Percentiles rank a stretch among this genome's conserved stretches.
phyloP scores from a whole-genome alignment of 257 asterid genomes.

The Solanum verrucosum region DNA sequence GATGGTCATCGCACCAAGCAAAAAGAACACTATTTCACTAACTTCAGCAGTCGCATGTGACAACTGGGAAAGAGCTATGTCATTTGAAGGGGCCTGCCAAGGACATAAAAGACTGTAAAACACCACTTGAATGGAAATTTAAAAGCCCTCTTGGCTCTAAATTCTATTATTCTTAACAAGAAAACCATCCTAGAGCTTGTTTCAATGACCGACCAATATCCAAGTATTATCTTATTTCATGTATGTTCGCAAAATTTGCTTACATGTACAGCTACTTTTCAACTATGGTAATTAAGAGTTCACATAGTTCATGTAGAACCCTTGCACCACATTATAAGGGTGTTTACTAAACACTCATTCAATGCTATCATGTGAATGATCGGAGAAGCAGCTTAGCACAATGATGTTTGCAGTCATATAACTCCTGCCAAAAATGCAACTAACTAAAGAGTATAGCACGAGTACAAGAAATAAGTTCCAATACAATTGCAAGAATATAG shows the following conservation, averaged over 20 bases:
- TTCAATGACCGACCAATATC: neutral
- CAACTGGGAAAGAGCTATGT: constrained; percentile 79
- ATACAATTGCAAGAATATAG: neutral
- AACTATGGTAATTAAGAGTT: neutral
- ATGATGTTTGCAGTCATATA: neutral
- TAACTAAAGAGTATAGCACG: neutral
- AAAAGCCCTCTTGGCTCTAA: neutral
- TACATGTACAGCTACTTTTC: neutral
- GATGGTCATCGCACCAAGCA: constrained; percentile 97
- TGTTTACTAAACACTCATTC: neutral
- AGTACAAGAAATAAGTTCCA: neutral
- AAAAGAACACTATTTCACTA: constrained; percentile 89
- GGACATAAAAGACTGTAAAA: constrained; percentile 6
- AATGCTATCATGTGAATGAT: neutral
- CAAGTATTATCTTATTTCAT: neutral
- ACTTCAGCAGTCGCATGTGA: constrained; percentile 96
- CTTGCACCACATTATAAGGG: neutral
- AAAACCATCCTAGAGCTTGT: neutral
- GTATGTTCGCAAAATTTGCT: neutral
- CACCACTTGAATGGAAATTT: neutral
- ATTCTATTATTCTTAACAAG: neutral
- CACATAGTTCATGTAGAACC: neutral
- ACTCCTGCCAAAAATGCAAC: neutral
- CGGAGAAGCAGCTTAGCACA: neutral
- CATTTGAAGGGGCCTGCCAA: constrained; percentile 92